Conservation (phyloP, 306 rosid species). For the Lithocarpus polystachyus region DNA sequence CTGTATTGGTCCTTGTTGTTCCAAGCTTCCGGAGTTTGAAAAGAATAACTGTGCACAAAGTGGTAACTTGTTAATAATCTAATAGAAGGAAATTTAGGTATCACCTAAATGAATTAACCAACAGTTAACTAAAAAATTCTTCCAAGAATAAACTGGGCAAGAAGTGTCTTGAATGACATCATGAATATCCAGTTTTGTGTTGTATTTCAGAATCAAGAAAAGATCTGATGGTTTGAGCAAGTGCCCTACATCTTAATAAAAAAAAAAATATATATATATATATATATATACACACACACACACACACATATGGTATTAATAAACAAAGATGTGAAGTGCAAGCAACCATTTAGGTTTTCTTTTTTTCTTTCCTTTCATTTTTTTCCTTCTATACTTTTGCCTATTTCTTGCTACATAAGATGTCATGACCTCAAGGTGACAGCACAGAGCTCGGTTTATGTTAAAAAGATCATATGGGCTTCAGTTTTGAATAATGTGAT, state of each 20-base stretch:
- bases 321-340: background rate
- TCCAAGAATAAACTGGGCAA: background rate
- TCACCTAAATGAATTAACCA: background rate
- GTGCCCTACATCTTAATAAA: no score
- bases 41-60: constrained; percentile 61
- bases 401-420: background rate
- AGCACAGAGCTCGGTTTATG: background rate
- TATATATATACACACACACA: no score
- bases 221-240: background rate
- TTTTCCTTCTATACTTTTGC: background rate
- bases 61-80: constrained; percentile 17
- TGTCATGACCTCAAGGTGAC: background rate
- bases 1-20: constrained; percentile 54
- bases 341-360: background rate
- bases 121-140: background rate
- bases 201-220: background rate
- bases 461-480: background rate
- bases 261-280: no score
- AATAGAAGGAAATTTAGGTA: background rate
- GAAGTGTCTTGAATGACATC: background rate
- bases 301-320: background rate
- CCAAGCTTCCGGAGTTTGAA: constrained; percentile 98
- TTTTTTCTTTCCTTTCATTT: background rate
- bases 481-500: background rate
- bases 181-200: background rate